These are phyloP conservation scores for Symmetrospora coprosmae DNA, from an alignment of 768 basidiomycete genomes.

Conservation along the genomic window DNA sequence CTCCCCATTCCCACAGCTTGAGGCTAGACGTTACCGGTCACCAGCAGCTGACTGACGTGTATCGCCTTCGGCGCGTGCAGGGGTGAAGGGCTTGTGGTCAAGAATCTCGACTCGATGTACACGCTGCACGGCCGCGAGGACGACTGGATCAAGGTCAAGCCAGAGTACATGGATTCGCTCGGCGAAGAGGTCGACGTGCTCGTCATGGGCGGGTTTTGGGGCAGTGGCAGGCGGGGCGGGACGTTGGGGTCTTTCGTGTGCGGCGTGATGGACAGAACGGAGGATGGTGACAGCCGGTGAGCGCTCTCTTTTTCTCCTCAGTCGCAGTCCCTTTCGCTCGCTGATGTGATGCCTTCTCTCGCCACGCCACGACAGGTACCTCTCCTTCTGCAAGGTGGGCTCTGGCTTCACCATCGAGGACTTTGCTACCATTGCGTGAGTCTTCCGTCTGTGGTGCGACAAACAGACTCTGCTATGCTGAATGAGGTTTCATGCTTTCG, in stretches of 20 bases:
- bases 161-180: constrained; percentile 58
- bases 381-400: constrained; percentile 76
- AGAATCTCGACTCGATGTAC: constrained; percentile 67
- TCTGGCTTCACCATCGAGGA: constrained; percentile 73
- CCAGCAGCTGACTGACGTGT: background rate
- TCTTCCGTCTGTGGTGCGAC: background rate
- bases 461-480: background rate
- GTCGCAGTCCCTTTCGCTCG: background rate
- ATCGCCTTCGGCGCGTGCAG: no score
- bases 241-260: constrained; percentile 80
- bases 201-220: constrained; percentile 59
- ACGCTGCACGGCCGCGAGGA: constrained; percentile 70
- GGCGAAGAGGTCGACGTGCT: constrained; percentile 84
- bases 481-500: constrained; percentile 35
- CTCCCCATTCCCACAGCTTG: background rate
- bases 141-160: constrained; percentile 78
- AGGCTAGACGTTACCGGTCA: background rate
- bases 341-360: background rate
- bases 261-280: constrained; percentile 51
- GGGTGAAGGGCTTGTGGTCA: constrained; percentile 87
- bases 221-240: constrained; percentile 68
- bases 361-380: constrained; percentile 46
- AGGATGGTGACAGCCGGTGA: constrained; percentile 48
- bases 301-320: constrained; percentile 49
- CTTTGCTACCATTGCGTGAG: constrained; percentile 58